Conservation (phyloP, 73 alveolate species). For the Paramecium biaurelia region DNA sequence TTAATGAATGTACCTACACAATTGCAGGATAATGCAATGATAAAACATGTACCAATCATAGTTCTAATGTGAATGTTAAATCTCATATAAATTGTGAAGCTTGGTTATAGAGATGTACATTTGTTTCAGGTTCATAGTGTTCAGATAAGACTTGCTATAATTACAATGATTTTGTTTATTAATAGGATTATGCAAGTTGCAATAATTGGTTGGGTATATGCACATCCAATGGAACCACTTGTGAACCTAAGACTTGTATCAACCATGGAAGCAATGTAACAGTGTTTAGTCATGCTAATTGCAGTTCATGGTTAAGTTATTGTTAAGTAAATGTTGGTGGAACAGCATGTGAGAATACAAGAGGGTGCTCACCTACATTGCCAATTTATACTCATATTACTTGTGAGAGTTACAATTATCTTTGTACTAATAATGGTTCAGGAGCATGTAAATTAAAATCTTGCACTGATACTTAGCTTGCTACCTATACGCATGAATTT, state of each 20-base stretch:
- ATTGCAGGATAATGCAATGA: not conserved
- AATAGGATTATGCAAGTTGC: not conserved
- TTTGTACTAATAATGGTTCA: not conserved
- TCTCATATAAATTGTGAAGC: constrained; percentile 8
- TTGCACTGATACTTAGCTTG: not conserved
- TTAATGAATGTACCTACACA: not conserved
- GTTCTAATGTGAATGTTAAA: not conserved
- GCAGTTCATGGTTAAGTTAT: not conserved
- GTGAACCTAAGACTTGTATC: not conserved
- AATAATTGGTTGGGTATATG: not conserved
- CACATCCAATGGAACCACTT: not conserved
- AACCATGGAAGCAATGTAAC: not conserved
- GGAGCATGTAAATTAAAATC: not conserved
- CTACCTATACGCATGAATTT: not conserved
- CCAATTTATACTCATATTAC: not conserved
- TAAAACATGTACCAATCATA: not conserved
- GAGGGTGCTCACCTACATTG: not conserved
- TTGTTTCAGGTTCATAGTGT: not conserved
- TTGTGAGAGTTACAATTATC: not conserved
- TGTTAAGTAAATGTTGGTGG: constrained; percentile 8
- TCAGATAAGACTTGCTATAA: not conserved
- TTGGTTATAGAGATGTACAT: not conserved
- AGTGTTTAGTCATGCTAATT: not conserved
- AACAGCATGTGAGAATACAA: constrained; percentile 16
- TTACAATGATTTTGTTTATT: not conserved